Percentiles rank a stretch among this genome's conserved stretches.
phyloP scores from a whole-genome alignment of 768 basidiomycete species.

The Megacollybia marginata region DNA sequence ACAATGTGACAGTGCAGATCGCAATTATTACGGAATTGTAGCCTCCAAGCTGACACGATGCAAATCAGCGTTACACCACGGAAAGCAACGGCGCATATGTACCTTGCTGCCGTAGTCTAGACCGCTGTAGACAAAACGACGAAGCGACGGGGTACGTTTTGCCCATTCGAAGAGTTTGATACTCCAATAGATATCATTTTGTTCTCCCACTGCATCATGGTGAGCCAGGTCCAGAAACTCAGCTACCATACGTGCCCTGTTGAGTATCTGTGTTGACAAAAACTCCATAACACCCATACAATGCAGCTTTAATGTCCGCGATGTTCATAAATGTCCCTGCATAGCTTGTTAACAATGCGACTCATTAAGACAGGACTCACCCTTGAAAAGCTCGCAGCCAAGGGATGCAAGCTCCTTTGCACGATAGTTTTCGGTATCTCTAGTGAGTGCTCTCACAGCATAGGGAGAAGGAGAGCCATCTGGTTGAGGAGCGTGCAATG shows the following conservation, averaged over 20 bases:
- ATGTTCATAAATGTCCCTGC: neutral
- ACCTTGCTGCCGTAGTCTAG: constrained; percentile 4
- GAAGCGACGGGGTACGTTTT: neutral
- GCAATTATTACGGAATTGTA: neutral
- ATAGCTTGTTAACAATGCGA: neutral
- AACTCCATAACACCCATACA: neutral
- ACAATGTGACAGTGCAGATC: no score
- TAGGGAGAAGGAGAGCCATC: neutral
- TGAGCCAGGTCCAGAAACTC: no score
- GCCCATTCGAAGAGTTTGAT: constrained; percentile 4
- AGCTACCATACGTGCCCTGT: no score
- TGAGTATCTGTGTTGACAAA: neutral
- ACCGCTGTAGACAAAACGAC: neutral
- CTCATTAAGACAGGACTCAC: neutral
- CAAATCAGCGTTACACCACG: no score
- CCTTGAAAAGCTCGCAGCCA: neutral
- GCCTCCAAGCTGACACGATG: neutral
- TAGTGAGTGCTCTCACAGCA: neutral
- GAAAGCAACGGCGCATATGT: neutral
- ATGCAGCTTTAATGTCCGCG: neutral
- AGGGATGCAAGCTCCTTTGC: neutral
- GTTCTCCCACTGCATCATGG: neutral
- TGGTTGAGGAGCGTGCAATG: neutral
- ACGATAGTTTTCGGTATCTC: neutral
- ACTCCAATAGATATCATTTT: constrained; percentile 1